Percentiles rank a stretch among this genome's conserved stretches.
Evolutionary conservation across 441 rosid species (phyloP).

Genomic region (Syzygium malaccense): DNA sequence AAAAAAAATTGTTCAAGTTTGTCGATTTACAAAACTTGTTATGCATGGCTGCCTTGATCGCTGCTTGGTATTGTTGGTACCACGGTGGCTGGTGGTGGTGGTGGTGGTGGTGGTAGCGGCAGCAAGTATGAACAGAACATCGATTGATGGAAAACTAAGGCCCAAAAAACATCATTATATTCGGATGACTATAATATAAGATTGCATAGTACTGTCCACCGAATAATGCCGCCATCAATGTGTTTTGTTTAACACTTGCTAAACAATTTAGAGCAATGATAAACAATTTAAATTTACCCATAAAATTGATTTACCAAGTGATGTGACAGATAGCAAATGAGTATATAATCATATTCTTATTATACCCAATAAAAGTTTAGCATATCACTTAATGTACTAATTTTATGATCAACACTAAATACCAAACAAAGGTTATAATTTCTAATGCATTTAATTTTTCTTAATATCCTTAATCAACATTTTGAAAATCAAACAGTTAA

Average conservation of each 20-base stretch:
- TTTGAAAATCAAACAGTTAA: neutral
- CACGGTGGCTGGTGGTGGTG: no score
- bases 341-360: neutral
- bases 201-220: no score
- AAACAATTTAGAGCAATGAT: neutral
- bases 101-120: no score
- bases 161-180: no score
- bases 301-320: neutral
- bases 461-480: neutral
- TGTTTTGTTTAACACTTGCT: neutral
- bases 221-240: no score
- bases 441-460: neutral
- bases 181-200: no score
- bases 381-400: neutral
- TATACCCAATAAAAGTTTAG: neutral
- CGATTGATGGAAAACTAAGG: no score
- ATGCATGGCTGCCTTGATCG: no score
- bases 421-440: neutral
- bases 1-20: no score
- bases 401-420: neutral
- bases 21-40: no score
- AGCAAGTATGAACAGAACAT: no score
- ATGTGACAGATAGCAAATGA: neutral
- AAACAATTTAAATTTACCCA: neutral
- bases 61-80: no score